These are phyloP conservation scores for Euphrasia confusa DNA, from an alignment of 257 asterid genomes.

Conservation along the genomic window DNA sequence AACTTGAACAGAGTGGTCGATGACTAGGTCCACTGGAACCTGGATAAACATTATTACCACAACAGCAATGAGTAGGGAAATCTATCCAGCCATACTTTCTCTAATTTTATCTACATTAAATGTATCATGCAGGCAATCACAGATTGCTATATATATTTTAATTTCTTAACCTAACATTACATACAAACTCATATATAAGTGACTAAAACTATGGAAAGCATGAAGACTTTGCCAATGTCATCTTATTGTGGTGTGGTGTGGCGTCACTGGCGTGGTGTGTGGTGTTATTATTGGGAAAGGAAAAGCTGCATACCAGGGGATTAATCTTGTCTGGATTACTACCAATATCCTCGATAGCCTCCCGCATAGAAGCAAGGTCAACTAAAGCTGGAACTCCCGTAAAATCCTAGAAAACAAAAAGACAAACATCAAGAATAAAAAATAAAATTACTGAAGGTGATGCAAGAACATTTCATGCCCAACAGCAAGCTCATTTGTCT, in stretches of 20 bases:
- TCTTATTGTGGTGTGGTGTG: background rate
- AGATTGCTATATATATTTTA: background rate
- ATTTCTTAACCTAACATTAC: background rate
- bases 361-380: constrained; percentile 94
- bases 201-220: background rate
- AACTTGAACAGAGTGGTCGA: constrained; percentile 94
- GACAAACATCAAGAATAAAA: background rate
- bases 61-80: background rate
- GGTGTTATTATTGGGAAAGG: constrained; percentile 11
- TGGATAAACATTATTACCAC: constrained; percentile 21
- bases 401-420: constrained; percentile 52
- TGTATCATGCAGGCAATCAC: background rate
- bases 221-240: background rate
- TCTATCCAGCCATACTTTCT: background rate
- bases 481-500: constrained; percentile 17
- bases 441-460: background rate
- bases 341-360: constrained; percentile 76
- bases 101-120: background rate
- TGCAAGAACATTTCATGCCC: background rate
- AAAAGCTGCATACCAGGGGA: constrained; percentile 57
- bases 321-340: constrained; percentile 77
- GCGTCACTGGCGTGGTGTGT: background rate
- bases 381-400: constrained; percentile 98
- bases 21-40: constrained; percentile 96
- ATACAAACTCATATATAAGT: background rate